Evolutionary conservation across 345 rosid species (phyloP).

Genomic region (Nephelium lappaceum): DNA sequence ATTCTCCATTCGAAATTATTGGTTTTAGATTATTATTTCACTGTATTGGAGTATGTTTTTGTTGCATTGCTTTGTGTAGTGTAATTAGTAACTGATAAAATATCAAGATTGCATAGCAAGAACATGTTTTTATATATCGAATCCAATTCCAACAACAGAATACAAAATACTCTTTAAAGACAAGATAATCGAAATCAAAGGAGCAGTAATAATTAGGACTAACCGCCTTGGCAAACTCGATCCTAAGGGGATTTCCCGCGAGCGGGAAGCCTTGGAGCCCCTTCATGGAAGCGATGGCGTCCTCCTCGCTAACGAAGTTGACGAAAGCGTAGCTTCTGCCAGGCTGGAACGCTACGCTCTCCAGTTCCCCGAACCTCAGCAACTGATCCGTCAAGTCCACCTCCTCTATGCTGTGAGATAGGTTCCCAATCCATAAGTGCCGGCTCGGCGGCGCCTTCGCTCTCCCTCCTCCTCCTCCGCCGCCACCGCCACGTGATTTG

Average conservation of each 20-base stretch:
- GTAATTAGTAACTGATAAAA: background rate
- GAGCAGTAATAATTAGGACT: constrained; percentile 51
- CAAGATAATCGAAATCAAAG: constrained; percentile 10
- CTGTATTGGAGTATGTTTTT: background rate
- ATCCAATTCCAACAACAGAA: constrained; percentile 21
- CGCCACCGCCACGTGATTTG: background rate
- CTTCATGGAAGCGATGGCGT: constrained; percentile 71
- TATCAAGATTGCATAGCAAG: background rate
- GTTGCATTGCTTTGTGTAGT: background rate
- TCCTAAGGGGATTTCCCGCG: constrained; percentile 79
- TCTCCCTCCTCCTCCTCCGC: constrained; percentile 28
- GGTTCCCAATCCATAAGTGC: constrained; percentile 93
- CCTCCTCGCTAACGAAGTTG: constrained; percentile 66
- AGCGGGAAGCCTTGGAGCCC: constrained; percentile 78
- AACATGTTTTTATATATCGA: constrained; percentile 5
- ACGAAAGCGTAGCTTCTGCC: constrained; percentile 85
- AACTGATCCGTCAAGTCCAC: constrained; percentile 55
- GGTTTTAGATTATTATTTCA: background rate
- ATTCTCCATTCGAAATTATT: background rate
- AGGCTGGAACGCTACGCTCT: constrained; percentile 77
- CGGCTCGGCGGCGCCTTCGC: constrained; percentile 73
- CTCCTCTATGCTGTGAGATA: constrained; percentile 63
- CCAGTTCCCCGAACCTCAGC: constrained; percentile 71
- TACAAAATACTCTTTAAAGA: constrained; percentile 1
- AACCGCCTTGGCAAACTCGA: constrained; percentile 99